Base-by-base conservation (phyloP, 768 basidiomycete genomes). In the Mycena metata region DNA sequence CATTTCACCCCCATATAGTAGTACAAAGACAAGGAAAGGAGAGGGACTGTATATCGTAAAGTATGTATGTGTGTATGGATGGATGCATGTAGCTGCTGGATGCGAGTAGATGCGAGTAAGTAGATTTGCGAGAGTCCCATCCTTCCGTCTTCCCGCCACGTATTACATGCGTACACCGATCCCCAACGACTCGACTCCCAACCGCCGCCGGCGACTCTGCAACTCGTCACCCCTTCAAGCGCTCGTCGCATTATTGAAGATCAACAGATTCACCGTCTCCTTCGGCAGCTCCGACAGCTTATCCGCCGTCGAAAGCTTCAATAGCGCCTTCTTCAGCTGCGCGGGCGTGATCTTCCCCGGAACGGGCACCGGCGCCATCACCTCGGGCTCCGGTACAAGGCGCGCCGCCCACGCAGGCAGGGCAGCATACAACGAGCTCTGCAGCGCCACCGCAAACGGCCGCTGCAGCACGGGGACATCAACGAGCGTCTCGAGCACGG, bases 201-300 rank as follows among this genome's bases (percentile, higher is more conserved):
- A n/a, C n/a, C n/a, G n/a, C n/a, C n/a, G n/a, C n/a, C n/a, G n/a
- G n/a, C n/a, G n/a, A n/a, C n/a, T n/a, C n/a, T n/a, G n/a, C n/a
- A n/a, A 36, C 36, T 6, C 36, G 12, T 12, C 49, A 24, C 2
- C 49, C 49, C 5, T 39, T 59, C 41, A 66, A 6, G 33, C 59
- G 23, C 30, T 30, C 12, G 92, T 93, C 8, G 87, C 90, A 71
- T 95, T 95, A 84, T 95, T 95, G 83, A 88, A 96, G 71, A 93
- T 86, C 75, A 96, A 83, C 77, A 89, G 69, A 82, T 96, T 95
- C 46, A 86, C 81, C 4, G 93, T 91, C 54, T 85, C 78, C 1
- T 70, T 60, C 3, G 88, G 88, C 23, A 90, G 80, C 12, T 86
- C 83, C 0, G 63, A 30, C 13, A 98, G 81, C 19, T 85, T 47